phyloP scores from a whole-genome alignment of 768 basidiomycete species.

The Pleurotus sapidus region DNA sequence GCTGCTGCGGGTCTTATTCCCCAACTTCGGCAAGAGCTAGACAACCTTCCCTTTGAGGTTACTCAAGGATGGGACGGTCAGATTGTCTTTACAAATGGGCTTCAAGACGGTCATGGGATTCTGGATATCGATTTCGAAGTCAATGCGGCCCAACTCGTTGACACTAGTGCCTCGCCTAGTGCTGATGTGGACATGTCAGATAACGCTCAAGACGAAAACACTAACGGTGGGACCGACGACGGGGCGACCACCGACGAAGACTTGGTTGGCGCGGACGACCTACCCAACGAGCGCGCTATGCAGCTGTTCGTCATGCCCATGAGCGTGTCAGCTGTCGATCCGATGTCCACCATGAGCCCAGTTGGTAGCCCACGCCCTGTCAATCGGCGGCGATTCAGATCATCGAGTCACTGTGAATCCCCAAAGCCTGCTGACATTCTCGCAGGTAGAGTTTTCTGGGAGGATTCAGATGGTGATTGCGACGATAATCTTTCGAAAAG shows the following conservation, averaged over 20 bases:
- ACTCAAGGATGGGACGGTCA: conserved; percentile 76
- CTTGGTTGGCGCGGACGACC: conserved; percentile 69
- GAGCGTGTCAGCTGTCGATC: conserved; percentile 65
- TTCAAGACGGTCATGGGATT: conserved; percentile 50
- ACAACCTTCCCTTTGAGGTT: conserved; percentile 60
- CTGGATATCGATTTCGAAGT: conserved; percentile 73
- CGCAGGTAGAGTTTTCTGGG: conserved; percentile 57
- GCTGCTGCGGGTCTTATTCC: conserved; percentile 24
- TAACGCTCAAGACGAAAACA: conserved; percentile 42
- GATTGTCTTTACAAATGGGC: conserved; percentile 67
- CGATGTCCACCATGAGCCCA: conserved; percentile 71
- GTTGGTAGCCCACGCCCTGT: conserved; percentile 42
- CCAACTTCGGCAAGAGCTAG: conserved; percentile 24
- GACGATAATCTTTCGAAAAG: conserved; percentile 25
- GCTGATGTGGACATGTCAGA: conserved; percentile 40
- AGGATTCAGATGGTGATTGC: conserved; percentile 37
- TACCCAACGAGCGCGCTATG: conserved; percentile 78
- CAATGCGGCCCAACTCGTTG: conserved; percentile 49
- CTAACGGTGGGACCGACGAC: conserved; percentile 47
- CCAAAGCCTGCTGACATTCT: conserved; percentile 71
- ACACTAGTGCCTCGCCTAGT: conserved; percentile 44
- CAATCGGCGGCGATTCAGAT: conserved; percentile 27
- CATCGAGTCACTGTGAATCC: conserved; percentile 28
- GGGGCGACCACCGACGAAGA: conserved; percentile 86
- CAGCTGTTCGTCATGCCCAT: conserved; percentile 64